phyloP scores from a whole-genome alignment of 2,329 filamentous ascomycete genomes.

The Dothidotthia symphoricarpi region DNA sequence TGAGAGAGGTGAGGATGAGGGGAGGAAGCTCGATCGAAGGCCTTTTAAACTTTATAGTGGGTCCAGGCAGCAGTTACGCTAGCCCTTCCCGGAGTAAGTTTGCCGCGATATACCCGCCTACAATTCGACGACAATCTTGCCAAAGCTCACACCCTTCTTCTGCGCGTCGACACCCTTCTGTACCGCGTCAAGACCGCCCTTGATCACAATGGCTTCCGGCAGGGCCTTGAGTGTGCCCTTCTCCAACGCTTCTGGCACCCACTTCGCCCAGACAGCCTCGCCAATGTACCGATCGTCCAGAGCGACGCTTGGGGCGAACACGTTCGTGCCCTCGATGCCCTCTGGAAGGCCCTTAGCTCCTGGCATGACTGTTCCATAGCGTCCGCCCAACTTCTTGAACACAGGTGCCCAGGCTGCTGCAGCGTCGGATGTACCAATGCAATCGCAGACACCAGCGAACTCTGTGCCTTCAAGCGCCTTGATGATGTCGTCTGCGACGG shows the following conservation, averaged over 20 bases:
- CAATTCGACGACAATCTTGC: slow-evolving; percentile 34
- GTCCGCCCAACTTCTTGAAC: slow-evolving; percentile 30
- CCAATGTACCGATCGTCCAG: slow-evolving; percentile 27
- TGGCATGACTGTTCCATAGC: slow-evolving; percentile 29
- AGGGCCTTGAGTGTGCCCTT: slow-evolving; percentile 32
- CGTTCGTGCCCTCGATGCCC: slow-evolving; percentile 24
- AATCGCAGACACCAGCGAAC: slow-evolving; percentile 46
- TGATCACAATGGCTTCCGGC: slow-evolving; percentile 31
- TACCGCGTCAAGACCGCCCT: slow-evolving; percentile 28
- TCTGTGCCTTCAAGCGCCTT: slow-evolving; percentile 43
- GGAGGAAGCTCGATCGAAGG: not conserved
- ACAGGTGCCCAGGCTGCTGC: slow-evolving; percentile 26
- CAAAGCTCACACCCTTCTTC: slow-evolving; percentile 35
- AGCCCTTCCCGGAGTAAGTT: not conserved
- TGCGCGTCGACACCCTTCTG: slow-evolving; percentile 29
- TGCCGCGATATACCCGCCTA: slow-evolving; percentile 2
- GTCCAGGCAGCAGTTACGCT: slow-evolving; percentile 3
- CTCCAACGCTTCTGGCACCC: slow-evolving; percentile 33
- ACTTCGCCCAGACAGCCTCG: slow-evolving; percentile 36
- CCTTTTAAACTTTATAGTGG: slow-evolving; percentile 6
- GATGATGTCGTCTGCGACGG: slow-evolving; percentile 41
- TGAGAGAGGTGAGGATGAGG: not conserved
- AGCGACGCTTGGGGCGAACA: slow-evolving; percentile 24
- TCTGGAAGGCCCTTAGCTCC: slow-evolving; percentile 20
- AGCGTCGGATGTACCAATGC: slow-evolving; percentile 28